Evolutionary conservation across 371 early-diverging fungal genomes (phyloP).

Genomic region (Lichtheimia ornata): DNA sequence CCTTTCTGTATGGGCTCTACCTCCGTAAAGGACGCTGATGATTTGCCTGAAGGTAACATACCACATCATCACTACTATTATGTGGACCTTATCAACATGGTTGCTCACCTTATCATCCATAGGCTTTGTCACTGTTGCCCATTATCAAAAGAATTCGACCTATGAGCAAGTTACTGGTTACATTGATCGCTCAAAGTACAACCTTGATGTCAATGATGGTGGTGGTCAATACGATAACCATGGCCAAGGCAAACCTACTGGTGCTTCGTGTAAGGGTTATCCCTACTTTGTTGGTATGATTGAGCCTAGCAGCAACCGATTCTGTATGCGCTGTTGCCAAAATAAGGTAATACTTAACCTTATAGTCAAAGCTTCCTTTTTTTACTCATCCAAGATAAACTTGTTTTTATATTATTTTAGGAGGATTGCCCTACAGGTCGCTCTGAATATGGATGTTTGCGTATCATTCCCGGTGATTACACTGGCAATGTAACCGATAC

Average conservation of each 20-base stretch:
- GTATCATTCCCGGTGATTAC: conserved; percentile 45
- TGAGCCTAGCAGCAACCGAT: conserved; percentile 45
- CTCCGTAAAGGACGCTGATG: conserved; percentile 42
- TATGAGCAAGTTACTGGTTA: conserved; percentile 62
- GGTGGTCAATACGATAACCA: conserved; percentile 54
- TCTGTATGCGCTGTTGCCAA: conserved; percentile 46
- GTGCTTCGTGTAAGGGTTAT: conserved; percentile 35
- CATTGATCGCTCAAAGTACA: conserved; percentile 51
- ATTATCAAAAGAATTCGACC: conserved; percentile 38
- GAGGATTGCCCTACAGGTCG: conserved; percentile 35
- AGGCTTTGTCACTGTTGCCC: conserved; percentile 52
- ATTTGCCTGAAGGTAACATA: conserved; percentile 46
- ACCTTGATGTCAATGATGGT: conserved; percentile 32
- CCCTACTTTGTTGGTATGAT: conserved; percentile 48
- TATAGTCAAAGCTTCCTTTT: no score
- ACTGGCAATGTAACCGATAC: background rate
- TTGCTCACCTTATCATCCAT: background rate
- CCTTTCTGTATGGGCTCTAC: conserved; percentile 52
- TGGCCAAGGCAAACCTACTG: conserved; percentile 24
- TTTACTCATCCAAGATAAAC: background rate
- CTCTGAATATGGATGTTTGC: conserved; percentile 44
- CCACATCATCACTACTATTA: background rate
- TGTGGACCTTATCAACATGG: no score
- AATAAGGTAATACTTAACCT: background rate
- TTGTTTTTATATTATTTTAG: conserved; percentile 2